A percentile compares a stretch with the other conserved stretches of the same genome.
Conservation (phyloP, 2,329 filamentous ascomycete species). For the Plectosphaerella cucumerina region DNA sequence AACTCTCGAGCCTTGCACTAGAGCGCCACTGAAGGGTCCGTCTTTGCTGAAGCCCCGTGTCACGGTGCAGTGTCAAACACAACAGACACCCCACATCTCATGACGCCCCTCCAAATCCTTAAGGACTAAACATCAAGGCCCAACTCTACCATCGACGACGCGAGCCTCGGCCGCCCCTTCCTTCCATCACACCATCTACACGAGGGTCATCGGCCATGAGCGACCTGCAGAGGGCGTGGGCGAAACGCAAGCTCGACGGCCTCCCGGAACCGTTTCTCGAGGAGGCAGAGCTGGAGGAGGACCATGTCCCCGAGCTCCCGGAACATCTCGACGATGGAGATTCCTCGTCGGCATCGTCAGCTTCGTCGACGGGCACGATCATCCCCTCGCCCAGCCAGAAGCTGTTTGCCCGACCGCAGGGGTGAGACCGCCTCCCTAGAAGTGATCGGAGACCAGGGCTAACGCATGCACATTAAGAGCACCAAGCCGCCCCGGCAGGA, state of each 20-base stretch:
- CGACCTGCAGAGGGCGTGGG: conserved; percentile 74
- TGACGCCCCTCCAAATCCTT: not conserved
- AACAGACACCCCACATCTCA: too few species aligned
- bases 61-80: too few species aligned
- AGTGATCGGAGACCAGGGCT: not conserved
- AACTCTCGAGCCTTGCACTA: too few species aligned
- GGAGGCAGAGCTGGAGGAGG: conserved; percentile 44
- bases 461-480: not conserved
- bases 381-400: conserved; percentile 72
- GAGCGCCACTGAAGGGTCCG: too few species aligned
- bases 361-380: conserved; percentile 89
- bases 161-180: too few species aligned
- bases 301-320: conserved; percentile 41
- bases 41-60: too few species aligned
- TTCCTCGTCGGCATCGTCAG: conserved; percentile 75
- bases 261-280: conserved; percentile 46
- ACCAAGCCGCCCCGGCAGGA: conserved; percentile 36
- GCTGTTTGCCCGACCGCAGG: conserved; percentile 66
- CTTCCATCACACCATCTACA: conserved; percentile 16
- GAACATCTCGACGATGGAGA: conserved; percentile 56
- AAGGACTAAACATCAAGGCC: not conserved
- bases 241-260: conserved; percentile 67
- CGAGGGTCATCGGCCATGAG: too few species aligned
- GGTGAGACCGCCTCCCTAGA: conserved; percentile 41
- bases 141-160: not conserved